Evolutionary conservation across 1,284 basidiomycete genomes (phyloP).

Genomic region (Ganoderma sinense): DNA sequence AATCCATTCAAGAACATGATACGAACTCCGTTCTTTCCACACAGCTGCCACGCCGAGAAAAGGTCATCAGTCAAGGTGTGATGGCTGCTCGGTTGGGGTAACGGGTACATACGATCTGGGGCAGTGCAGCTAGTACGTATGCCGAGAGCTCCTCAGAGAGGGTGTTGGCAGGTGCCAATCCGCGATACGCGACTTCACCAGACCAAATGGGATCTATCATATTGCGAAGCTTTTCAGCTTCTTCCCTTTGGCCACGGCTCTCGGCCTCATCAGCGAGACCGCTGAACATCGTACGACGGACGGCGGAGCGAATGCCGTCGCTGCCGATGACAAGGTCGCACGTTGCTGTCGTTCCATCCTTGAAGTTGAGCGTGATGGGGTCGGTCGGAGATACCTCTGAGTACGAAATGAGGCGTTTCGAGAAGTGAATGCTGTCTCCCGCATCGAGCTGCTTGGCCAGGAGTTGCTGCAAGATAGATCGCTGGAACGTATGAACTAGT

Average conservation of each 20-base stretch:
- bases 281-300: conserved; percentile 34
- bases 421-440: conserved; percentile 43
- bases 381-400: conserved; percentile 35
- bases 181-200: conserved; percentile 9
- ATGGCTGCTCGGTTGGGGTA: too few relatives aligned
- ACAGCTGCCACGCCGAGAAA: too few relatives aligned
- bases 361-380: conserved; percentile 51
- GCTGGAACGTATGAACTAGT: conserved; percentile 8
- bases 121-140: too few relatives aligned
- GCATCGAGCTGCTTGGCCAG: not conserved
- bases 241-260: conserved; percentile 24
- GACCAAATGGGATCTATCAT: conserved; percentile 4
- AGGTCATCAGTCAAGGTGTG: too few relatives aligned
- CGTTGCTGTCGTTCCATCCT: conserved; percentile 52
- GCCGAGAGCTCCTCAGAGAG: not conserved
- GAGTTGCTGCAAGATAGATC: conserved; percentile 2
- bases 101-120: too few relatives aligned
- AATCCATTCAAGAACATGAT: too few relatives aligned
- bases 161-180: not conserved
- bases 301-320: conserved; percentile 56
- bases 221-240: conserved; percentile 1
- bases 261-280: conserved; percentile 17
- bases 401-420: conserved; percentile 58
- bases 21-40: too few relatives aligned
- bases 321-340: conserved; percentile 60